A percentile compares a stretch with the other conserved stretches of the same genome.
Evolutionary conservation across 164 flowering plant species (phyloP).

Genomic region (Aristolochia contorta): DNA sequence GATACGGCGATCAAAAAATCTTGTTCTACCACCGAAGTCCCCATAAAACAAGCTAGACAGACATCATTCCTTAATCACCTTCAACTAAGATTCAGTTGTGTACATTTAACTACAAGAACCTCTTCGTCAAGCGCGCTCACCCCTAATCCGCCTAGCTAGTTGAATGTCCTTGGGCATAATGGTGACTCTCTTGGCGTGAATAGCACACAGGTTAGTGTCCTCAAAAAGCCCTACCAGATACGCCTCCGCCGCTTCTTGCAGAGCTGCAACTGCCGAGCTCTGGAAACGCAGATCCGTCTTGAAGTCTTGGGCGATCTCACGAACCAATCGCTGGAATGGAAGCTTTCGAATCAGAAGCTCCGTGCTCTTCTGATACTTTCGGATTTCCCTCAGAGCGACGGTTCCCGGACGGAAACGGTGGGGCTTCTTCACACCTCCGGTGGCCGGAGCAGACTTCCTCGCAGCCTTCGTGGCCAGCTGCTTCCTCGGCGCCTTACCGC

Average conservation of each 20-base stretch:
- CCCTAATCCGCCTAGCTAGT: constrained; percentile 14
- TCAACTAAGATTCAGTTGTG: too few species aligned
- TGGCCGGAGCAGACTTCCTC: constrained; percentile 13
- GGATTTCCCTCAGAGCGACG: constrained; percentile 34
- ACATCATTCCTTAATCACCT: too few species aligned
- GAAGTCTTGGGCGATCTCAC: constrained; percentile 50
- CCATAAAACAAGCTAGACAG: too few species aligned
- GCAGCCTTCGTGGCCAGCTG: constrained; percentile 15
- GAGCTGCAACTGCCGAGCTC: constrained; percentile 14
- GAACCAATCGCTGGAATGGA: constrained; percentile 42
- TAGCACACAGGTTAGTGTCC: constrained; percentile 17
- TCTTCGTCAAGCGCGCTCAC: constrained; percentile 4
- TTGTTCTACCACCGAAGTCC: too few species aligned
- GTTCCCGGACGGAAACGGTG: constrained; percentile 20
- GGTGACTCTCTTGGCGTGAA: constrained; percentile 15
- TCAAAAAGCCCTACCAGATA: constrained; percentile 19
- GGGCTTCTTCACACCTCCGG: constrained; percentile 15
- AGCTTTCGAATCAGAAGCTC: constrained; percentile 41
- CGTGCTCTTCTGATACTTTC: constrained; percentile 42
- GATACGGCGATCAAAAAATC: too few species aligned
- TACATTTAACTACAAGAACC: too few species aligned
- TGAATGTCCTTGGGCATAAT: constrained; percentile 18
- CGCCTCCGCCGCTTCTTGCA: constrained; percentile 17
- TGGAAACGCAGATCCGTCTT: constrained; percentile 20
- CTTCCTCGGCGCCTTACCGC: constrained; percentile 14